These are phyloP conservation scores for Phytophthora fragariaefolia DNA, from an alignment of 352 stramenopile species.

Conservation along the genomic window DNA sequence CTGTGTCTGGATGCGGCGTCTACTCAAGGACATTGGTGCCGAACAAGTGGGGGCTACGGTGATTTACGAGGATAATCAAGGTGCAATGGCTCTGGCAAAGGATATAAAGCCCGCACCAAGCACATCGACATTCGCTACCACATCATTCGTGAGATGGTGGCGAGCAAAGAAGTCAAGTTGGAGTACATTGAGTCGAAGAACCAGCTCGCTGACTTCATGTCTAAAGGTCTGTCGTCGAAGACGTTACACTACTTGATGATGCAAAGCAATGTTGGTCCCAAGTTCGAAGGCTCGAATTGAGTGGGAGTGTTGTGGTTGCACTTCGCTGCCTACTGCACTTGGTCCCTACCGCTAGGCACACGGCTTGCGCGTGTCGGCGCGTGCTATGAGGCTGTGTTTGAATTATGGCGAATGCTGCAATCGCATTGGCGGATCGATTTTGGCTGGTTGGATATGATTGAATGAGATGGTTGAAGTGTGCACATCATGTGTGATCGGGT, in stretches of 20 bases:
- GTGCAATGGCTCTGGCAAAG: slow-evolving; percentile 33
- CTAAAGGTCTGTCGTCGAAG: slow-evolving; percentile 27
- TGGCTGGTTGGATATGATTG: too few species aligned
- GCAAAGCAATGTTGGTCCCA: neutral
- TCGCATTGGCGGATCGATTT: too few species aligned
- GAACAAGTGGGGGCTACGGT: slow-evolving; percentile 9
- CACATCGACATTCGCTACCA: slow-evolving; percentile 36
- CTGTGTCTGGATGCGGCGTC: too few species aligned
- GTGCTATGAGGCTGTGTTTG: too few species aligned
- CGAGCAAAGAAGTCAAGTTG: slow-evolving; percentile 6
- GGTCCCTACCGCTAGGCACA: too few species aligned
- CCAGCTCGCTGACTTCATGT: slow-evolving; percentile 33
- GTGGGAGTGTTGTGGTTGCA: neutral
- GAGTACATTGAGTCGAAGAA: slow-evolving; percentile 32
- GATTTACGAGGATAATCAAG: slow-evolving; percentile 37
- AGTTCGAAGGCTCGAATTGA: neutral
- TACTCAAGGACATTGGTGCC: slow-evolving; percentile 19
- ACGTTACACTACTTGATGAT: slow-evolving; percentile 21
- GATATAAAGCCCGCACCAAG: slow-evolving; percentile 29
- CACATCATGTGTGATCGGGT: too few species aligned
- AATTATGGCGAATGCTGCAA: too few species aligned
- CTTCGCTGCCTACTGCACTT: neutral
- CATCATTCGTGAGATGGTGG: slow-evolving; percentile 29
- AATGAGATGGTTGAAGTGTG: too few species aligned
- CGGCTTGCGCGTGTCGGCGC: too few species aligned